Evolutionary conservation across 2,329 filamentous ascomycete genomes (phyloP), one percentile per base, ranked within the genome.

Genomic region (Calcarisporium arbuscula): DNA sequence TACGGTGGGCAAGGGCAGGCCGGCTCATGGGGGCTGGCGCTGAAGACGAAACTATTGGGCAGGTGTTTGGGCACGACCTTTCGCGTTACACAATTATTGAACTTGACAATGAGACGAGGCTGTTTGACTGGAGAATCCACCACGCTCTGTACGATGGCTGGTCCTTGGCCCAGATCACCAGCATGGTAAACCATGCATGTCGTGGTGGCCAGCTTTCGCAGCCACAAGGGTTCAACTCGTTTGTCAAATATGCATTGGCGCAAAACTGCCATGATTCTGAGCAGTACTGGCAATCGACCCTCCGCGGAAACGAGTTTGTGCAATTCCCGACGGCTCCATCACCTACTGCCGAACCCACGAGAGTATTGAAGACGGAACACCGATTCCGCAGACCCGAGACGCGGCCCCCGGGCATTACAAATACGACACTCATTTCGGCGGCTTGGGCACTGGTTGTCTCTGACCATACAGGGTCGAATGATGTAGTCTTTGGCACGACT

Each of bases 401-500:
- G n/a, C n/a, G n/a, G n/a, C n/a, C n/a, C n/a, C n/a, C n/a, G n/a
- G n/a, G n/a, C n/a, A n/a, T n/a, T n/a, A n/a, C n/a, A n/a, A n/a
- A n/a, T n/a, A n/a, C 22, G 14, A 25, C 22, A 9, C 22, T 25
- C 22, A 25, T 25, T 9, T 14, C 10, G 3, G 22, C 22, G 10
- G 22, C 22, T 10, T 25, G 22, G 22, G 22, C 22, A 14, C 22
- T 25, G 10, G 22, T 25, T 25, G 22, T 25, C 22, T 25, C 22
- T 25, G 22, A 9, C 14, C 22, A 25, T 25, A 10, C 22, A 10
- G 22, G 22, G n/a, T n/a, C 27, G 9, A 34, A 23, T 11, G 41
- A 37, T 18, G 33, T 46, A 9, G 15, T 38, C 4, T 50, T 45
- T 34, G 47, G 46, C 10, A 27, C 29, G 5, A 35, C 41, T 2